A percentile compares a stretch with the other conserved stretches of the same genome.
Evolutionary conservation across 306 rosid genomes (phyloP).

Genomic region (Cucumis hystrix): DNA sequence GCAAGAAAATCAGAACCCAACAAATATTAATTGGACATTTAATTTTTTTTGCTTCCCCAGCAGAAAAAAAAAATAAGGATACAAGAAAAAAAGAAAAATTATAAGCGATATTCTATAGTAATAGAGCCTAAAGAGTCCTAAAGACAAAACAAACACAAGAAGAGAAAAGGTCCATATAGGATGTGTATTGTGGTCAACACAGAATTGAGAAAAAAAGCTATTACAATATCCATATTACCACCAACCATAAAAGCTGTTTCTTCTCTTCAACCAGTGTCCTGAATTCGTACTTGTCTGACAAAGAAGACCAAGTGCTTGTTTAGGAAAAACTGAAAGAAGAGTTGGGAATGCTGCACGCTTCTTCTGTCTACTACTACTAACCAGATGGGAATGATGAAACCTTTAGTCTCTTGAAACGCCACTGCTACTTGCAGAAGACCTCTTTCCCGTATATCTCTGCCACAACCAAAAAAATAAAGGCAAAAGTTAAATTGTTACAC

Average conservation of each 20-base stretch:
- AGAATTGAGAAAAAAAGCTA: neutral
- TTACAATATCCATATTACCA: neutral
- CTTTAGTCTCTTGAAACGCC: slow-evolving; percentile 27
- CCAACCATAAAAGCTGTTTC: neutral
- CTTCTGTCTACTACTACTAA: slow-evolving; percentile 14
- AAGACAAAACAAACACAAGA: neutral
- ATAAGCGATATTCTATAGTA: neutral
- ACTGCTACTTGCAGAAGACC: slow-evolving; percentile 24
- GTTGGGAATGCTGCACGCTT: slow-evolving; percentile 7
- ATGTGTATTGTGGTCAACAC: neutral
- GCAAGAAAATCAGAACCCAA: neutral
- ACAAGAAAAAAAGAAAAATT: neutral
- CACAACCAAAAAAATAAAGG: neutral
- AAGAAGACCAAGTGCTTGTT: neutral
- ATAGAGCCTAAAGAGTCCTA: neutral
- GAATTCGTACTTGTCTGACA: neutral
- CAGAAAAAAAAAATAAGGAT: neutral
- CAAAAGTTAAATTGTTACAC: slow-evolving; percentile 4
- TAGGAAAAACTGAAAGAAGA: slow-evolving; percentile 13
- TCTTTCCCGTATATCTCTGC: slow-evolving; percentile 42
- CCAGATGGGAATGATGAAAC: neutral
- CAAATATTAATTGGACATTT: neutral
- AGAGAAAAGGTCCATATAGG: neutral
- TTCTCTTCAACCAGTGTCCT: neutral
- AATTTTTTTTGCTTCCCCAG: neutral